Conservation (phyloP, 2,329 filamentous ascomycete species). For the Arachnomyces sp. region DNA sequence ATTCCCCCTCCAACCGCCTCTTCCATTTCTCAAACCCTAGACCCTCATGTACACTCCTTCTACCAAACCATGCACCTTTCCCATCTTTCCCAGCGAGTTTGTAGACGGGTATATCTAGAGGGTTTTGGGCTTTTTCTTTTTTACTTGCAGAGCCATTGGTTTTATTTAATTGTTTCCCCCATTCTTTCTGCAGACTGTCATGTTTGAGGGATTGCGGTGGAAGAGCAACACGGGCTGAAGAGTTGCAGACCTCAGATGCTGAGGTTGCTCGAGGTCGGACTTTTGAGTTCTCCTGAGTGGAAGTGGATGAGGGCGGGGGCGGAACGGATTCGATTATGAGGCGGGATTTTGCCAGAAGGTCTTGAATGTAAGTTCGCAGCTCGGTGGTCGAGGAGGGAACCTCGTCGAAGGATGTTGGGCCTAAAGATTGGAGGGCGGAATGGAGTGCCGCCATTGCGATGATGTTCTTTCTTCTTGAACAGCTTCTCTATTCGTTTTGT, state of each 20-base stretch:
- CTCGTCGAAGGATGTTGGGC: slow-evolving; percentile 48
- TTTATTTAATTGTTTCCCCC: slow-evolving; percentile 72
- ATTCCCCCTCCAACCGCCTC: slow-evolving; percentile 68
- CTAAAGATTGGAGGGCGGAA: slow-evolving; percentile 51
- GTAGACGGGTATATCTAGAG: slow-evolving; percentile 67
- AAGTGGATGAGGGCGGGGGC: slow-evolving; percentile 35
- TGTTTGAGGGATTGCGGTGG: slow-evolving; percentile 39
- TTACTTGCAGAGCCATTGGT: slow-evolving; percentile 40
- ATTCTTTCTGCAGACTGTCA: slow-evolving; percentile 63
- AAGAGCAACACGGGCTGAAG: slow-evolving; percentile 29
- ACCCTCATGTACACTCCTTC: slow-evolving; percentile 73
- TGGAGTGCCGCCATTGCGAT: slow-evolving; percentile 50
- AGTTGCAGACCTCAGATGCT: slow-evolving; percentile 49
- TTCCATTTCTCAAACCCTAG: slow-evolving; percentile 72
- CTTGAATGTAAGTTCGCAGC: slow-evolving; percentile 47
- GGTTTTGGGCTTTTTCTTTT: slow-evolving; percentile 73
- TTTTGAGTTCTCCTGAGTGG: slow-evolving; percentile 29
- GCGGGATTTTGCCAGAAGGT: slow-evolving; percentile 60
- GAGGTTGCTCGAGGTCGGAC: slow-evolving; percentile 46
- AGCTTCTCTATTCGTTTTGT: slow-evolving; percentile 1
- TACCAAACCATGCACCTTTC: slow-evolving; percentile 81
- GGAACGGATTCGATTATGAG: slow-evolving; percentile 72
- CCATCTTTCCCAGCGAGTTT: slow-evolving; percentile 74
- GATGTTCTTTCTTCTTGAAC: slow-evolving; percentile 7
- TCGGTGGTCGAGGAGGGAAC: slow-evolving; percentile 40